These are phyloP conservation scores for Athelia sp. DNA, from an alignment of 1,284 basidiomycete species.

Conservation along the genomic window DNA sequence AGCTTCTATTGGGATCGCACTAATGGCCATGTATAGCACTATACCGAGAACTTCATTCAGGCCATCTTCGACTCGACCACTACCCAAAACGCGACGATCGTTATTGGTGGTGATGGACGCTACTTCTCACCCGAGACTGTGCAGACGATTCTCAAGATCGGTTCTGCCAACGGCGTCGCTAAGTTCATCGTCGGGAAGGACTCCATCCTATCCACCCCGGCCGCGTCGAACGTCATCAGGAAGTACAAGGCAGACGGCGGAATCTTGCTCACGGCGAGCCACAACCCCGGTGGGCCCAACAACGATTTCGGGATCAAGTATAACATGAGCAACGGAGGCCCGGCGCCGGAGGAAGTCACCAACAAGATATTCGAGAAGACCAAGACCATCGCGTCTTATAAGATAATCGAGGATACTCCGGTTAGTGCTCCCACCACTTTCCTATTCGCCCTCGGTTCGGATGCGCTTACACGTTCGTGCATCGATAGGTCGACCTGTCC, in stretches of 20 bases:
- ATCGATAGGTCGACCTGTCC: constrained; percentile 71
- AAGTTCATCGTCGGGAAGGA: constrained; percentile 90
- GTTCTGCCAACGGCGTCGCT: constrained; percentile 85
- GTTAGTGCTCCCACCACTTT: constrained; percentile 36
- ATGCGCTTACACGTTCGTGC: neutral
- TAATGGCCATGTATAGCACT: constrained; percentile 54
- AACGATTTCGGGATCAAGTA: constrained; percentile 99
- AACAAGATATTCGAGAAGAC: constrained; percentile 92
- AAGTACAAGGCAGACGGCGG: constrained; percentile 96
- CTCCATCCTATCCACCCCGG: constrained; percentile 93
- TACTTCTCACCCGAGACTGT: constrained; percentile 89
- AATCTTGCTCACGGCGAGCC: constrained; percentile 95
- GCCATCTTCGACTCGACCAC: constrained; percentile 91
- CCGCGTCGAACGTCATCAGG: constrained; percentile 93
- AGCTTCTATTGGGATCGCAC: constrained; percentile 10
- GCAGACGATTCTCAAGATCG: constrained; percentile 88
- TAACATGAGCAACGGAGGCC: constrained; percentile 96
- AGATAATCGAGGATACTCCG: constrained; percentile 74
- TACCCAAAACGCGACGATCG: constrained; percentile 80
- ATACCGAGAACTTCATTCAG: constrained; percentile 99
- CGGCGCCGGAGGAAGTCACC: constrained; percentile 93
- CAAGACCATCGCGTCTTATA: constrained; percentile 84
- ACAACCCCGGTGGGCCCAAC: constrained; percentile 97
- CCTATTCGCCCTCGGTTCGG: neutral
- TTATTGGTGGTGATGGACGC: constrained; percentile 96